Evolutionary conservation across 345 rosid genomes (phyloP).

Genomic region (Syzygium grande): DNA sequence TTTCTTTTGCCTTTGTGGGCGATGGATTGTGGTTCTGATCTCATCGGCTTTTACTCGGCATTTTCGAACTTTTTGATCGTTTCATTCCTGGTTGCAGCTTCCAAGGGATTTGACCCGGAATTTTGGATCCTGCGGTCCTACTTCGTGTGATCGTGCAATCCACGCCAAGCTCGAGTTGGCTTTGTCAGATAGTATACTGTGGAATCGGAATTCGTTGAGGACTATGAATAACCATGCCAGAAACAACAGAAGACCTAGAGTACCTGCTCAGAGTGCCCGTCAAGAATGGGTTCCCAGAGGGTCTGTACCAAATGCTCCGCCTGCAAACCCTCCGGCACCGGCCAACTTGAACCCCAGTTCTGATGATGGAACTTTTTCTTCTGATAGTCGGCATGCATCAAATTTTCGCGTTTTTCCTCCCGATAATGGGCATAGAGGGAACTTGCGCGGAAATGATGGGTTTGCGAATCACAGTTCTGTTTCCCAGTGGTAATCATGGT

Average conservation of each 20-base stretch:
- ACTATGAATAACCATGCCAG: conserved; percentile 55
- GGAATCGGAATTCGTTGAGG: not conserved
- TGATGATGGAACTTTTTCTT: not conserved
- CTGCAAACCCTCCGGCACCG: not conserved
- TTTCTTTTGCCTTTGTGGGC: not conserved
- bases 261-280: conserved; percentile 23
- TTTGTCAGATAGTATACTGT: not conserved
- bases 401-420: conserved; percentile 11
- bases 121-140: not conserved
- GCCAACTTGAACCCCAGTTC: not conserved
- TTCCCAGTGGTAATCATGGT: conserved; percentile 10
- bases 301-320: conserved; percentile 2
- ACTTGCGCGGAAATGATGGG: not conserved
- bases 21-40: not conserved
- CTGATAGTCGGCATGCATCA: conserved; percentile 3
- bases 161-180: not conserved
- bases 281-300: conserved; percentile 78
- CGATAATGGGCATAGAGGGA: conserved; percentile 5
- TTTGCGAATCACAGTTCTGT: not conserved
- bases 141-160: not conserved
- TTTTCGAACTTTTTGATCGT: not conserved
- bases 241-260: conserved; percentile 42
- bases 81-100: not conserved
- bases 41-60: not conserved
- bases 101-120: not conserved